These are phyloP conservation scores for Pascua guehoae DNA, from an alignment of 1,284 basidiomycete species.

Conservation along the genomic window DNA sequence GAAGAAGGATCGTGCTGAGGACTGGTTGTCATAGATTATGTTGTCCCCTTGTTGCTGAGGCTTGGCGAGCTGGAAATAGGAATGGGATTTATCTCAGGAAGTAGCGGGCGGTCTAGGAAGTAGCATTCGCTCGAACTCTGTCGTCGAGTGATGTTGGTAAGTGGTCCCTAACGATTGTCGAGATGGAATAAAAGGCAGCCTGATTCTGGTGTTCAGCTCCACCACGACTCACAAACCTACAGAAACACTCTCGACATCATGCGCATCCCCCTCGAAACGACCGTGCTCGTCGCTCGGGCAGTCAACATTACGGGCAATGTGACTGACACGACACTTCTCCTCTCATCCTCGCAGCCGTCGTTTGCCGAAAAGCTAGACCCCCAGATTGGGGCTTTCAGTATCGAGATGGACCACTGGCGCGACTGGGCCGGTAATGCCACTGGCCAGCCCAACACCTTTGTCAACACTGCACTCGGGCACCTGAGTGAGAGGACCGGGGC, in stretches of 20 bases:
- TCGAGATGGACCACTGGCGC: constrained; percentile 27
- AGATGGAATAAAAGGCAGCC: no score
- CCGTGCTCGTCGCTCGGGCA: not conserved
- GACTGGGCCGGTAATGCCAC: constrained; percentile 22
- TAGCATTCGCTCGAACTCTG: no score
- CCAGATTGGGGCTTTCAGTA: constrained; percentile 18
- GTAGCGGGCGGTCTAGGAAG: no score
- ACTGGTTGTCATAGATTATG: no score
- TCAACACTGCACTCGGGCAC: constrained; percentile 19
- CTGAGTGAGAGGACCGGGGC: constrained; percentile 18
- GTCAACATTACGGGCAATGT: not conserved
- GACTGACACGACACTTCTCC: constrained; percentile 6
- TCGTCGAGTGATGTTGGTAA: no score
- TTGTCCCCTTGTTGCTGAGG: no score
- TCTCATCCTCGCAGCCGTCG: constrained; percentile 10
- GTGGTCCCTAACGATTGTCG: no score
- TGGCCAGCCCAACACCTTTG: constrained; percentile 21
- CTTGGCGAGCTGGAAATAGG: no score
- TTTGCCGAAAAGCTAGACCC: constrained; percentile 20
- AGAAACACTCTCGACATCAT: not conserved
- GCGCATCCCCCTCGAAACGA: not conserved
- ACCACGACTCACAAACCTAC: no score
- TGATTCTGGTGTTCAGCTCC: no score
- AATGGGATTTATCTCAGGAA: no score
- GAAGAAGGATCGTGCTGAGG: no score